These are phyloP conservation scores for Russula ochroleuca DNA, from an alignment of 768 basidiomycete species.

Conservation along the genomic window DNA sequence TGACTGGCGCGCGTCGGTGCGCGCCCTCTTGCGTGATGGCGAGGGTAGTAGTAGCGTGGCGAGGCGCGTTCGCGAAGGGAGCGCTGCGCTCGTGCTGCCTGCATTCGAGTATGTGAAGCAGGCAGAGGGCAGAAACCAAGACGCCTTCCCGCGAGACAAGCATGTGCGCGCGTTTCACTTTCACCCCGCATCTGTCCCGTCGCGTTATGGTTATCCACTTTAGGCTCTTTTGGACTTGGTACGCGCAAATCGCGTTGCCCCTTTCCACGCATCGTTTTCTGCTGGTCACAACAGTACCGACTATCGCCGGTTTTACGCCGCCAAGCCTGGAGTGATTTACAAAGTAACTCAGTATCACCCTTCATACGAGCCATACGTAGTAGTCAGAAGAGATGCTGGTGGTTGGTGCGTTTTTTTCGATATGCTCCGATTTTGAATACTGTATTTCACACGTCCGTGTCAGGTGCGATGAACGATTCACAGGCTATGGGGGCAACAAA, in stretches of 20 bases:
- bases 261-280: constrained; percentile 77
- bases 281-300: constrained; percentile 81
- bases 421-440: background rate
- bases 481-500: constrained; percentile 91
- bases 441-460: background rate
- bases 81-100: constrained; percentile 72
- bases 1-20: constrained; percentile 62
- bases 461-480: constrained; percentile 89
- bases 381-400: constrained; percentile 54
- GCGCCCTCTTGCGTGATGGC: constrained; percentile 25
- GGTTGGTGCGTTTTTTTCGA: constrained; percentile 7
- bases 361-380: constrained; percentile 85
- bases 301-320: constrained; percentile 61
- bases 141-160: constrained; percentile 65
- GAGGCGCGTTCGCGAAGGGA: constrained; percentile 52
- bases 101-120: constrained; percentile 78
- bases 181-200: background rate
- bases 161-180: constrained; percentile 38
- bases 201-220: background rate
- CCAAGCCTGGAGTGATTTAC: constrained; percentile 65
- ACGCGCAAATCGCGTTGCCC: constrained; percentile 50
- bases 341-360: constrained; percentile 72
- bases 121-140: constrained; percentile 55
- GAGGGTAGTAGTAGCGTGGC: constrained; percentile 32
- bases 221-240: constrained; percentile 60